These are phyloP conservation scores for Tothia fuscella DNA, from an alignment of 2,329 filamentous ascomycete species.

Conservation along the genomic window DNA sequence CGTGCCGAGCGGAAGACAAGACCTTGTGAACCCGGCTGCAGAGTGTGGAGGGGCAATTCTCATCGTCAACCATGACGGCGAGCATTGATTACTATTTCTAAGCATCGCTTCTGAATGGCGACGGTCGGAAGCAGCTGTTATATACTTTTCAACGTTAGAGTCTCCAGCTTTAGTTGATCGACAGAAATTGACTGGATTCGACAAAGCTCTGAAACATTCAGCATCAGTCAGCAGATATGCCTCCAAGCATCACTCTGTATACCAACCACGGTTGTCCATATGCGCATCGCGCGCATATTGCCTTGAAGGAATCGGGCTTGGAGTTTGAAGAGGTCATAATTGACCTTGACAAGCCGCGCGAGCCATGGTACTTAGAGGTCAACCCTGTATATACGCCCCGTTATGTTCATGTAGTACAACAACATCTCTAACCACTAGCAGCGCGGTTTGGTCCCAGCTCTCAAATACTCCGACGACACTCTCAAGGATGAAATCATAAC, in stretches of 20 bases:
- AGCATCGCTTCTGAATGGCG: no score
- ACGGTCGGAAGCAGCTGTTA: no score
- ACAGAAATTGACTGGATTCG: no score
- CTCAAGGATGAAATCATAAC: slow-evolving; percentile 49
- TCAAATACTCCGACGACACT: slow-evolving; percentile 46
- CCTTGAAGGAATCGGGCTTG: slow-evolving; percentile 52
- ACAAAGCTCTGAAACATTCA: no score
- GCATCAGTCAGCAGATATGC: slow-evolving; percentile 1
- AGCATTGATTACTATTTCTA: no score
- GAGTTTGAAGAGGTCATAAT: slow-evolving; percentile 61
- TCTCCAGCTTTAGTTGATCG: no score
- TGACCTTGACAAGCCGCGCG: slow-evolving; percentile 56
- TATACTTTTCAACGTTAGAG: no score
- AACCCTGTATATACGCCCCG: slow-evolving; percentile 45
- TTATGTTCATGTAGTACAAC: slow-evolving; percentile 2
- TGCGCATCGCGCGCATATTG: slow-evolving; percentile 66
- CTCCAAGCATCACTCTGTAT: slow-evolving; percentile 50
- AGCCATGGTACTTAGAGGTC: slow-evolving; percentile 61
- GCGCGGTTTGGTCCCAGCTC: slow-evolving; percentile 61
- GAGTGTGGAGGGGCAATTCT: no score
- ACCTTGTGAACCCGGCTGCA: no score
- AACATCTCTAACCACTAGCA: slow-evolving; percentile 15
- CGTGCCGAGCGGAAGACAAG: no score
- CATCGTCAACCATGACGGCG: no score
- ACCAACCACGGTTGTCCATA: slow-evolving; percentile 60